Evolutionary conservation across 768 basidiomycete species (phyloP), one percentile per base, ranked within the genome.

Genomic region (Lactifluus pinguis): DNA sequence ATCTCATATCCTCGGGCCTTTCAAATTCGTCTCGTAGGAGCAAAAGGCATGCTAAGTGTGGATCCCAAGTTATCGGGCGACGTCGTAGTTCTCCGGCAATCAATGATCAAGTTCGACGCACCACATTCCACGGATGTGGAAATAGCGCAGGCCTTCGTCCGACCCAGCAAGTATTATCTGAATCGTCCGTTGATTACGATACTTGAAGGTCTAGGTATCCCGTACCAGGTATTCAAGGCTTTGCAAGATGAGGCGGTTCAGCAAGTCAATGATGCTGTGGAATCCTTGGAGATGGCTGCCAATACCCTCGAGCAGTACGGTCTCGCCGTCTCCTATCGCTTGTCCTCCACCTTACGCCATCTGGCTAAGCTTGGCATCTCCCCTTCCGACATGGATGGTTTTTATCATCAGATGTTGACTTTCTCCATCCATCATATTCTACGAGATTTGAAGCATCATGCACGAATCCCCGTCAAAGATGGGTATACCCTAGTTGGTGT

Each of bases 121-220:
- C 75, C 76, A 0, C 66, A 76, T 21, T 77, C 76, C 0, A 71
- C 67, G 4, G 74, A 75, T 5, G 77, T 88, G 13, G 85, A 89
- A 69, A 82, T 89, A 49, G 86, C 87, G 0, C 73, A 76, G 32
- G 79, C 81, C 4, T 89, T 89, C 69, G 78, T 83, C 65, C 74
- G 76, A 47, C 85, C 85, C 2, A 79, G 80, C 8, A 68, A 71
- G 6, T 86, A 83, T 62, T 86, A 72, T 49, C 70, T 77, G 21
- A 86, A 88, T 66, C 74, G 85, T 2, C 84, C 85, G 0, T 71
- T 89, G 17, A 85, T 89, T 66, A 85, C 84, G 82, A 75, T 89
- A 17, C 67, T 80, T 21, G 77, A 77, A 66, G 80, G 80, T 4
- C 75, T 88, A 6, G 86, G 86, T 0, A 75, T 88, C 30, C 74